A percentile compares a stretch with the other conserved stretches of the same genome.
phyloP scores from a whole-genome alignment of 2,329 filamentous ascomycete genomes.

The Rhynchosporium graminicola region DNA sequence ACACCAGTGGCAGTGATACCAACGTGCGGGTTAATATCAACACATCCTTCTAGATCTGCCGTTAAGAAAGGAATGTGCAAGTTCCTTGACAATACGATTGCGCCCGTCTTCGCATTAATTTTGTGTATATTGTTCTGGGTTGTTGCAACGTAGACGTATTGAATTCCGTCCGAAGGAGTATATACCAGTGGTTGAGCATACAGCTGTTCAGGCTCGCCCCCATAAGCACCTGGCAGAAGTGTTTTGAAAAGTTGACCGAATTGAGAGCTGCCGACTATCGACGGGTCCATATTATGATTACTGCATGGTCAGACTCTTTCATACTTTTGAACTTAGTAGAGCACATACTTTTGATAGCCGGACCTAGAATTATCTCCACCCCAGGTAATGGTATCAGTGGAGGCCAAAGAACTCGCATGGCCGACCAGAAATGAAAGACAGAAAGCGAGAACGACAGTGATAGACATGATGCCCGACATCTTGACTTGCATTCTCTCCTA shows the following conservation, averaged over 20 bases:
- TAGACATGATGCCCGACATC: constrained; percentile 25
- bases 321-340: constrained; percentile 10
- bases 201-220: constrained; percentile 52
- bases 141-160: constrained; percentile 58
- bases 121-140: constrained; percentile 61
- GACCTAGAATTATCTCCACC: constrained; percentile 56
- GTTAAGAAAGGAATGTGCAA: constrained; percentile 51
- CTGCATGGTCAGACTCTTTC: constrained; percentile 26
- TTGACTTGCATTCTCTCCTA: constrained; percentile 3
- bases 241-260: constrained; percentile 59
- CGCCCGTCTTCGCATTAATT: constrained; percentile 55
- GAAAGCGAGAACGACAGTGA: constrained; percentile 28
- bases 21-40: constrained; percentile 50
- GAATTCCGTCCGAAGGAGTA: constrained; percentile 50
- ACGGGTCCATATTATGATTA: constrained; percentile 65
- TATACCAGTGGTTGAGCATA: constrained; percentile 54
- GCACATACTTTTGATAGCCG: constrained; percentile 54
- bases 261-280: constrained; percentile 54
- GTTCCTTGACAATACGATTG: constrained; percentile 50
- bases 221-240: constrained; percentile 53
- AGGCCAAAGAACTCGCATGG: constrained; percentile 31
- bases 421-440: constrained; percentile 29
- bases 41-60: constrained; percentile 49
- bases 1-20: constrained; percentile 53
- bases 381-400: constrained; percentile 53